Evolutionary conservation across 805 yeast species (phyloP), one percentile per base, ranked within the genome.

Genomic region (Dipodascopsis uninucleata): DNA sequence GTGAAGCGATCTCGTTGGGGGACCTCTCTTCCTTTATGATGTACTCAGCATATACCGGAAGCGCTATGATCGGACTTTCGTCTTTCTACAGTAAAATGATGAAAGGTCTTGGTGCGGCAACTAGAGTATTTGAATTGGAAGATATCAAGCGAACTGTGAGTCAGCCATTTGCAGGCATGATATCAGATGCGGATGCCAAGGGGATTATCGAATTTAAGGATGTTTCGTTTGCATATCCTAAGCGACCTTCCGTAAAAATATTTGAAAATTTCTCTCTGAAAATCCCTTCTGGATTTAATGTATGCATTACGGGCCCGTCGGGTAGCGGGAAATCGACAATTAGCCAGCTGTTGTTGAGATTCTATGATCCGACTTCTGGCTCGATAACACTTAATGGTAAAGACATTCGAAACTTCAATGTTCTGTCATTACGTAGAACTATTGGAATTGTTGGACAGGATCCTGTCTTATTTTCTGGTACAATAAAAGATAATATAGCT

Each of bases 51-150:
- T 90, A 86, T 64, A 84, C 96, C 2, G 97, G 96, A 0, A 72
- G 86, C 16, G 85, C 96, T 6, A 85, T 89, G 58, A 84, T 85
- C 63, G 96, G 97, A 0, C 63, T 90, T 14, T 89, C 96, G 0
- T 85, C 83, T 58, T 90, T 90, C 61, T 90, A 89, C 62, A 80
- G 95, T 2, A 97, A 90, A 63, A 70, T 90, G 51, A 90, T 90
- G 97, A 90, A 90, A 67, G 97, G 97, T 41, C 84, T 89, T 5
- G 97, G 97, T 37, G 97, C 97, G 0, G 93, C 96, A 0, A 82
- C 87, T 37, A 73, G 97, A 47, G 78, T 90, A 22, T 89, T 90
- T 69, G 97, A 90, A 62, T 69, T 90, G 39, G 78, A 82, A 47
- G 93, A 85, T 48, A 72, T 85, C 64, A 71, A 78, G 52, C 93